Evolutionary conservation across 768 basidiomycete species (phyloP).

Genomic region (Russula sp.): DNA sequence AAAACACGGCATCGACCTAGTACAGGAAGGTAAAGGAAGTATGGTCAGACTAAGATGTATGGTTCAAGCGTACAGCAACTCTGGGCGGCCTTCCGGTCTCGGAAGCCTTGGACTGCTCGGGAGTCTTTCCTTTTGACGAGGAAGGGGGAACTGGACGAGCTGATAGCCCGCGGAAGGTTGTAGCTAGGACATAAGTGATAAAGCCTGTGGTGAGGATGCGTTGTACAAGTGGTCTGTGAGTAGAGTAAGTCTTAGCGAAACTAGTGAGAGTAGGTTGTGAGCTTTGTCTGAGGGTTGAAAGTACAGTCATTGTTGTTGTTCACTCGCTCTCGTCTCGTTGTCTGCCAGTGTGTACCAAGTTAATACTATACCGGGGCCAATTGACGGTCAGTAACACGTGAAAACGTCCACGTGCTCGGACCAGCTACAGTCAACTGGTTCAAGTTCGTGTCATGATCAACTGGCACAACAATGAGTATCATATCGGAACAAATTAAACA

Average conservation of each 20-base stretch:
- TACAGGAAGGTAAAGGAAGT: background rate
- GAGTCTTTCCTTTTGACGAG: constrained; percentile 33
- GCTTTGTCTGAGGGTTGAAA: constrained; percentile 29
- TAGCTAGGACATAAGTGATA: constrained; percentile 60
- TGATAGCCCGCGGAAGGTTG: constrained; percentile 55
- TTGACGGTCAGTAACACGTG: constrained; percentile 1
- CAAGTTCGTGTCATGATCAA: too few relatives aligned
- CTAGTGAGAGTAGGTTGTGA: constrained; percentile 37
- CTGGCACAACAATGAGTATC: constrained; percentile 1
- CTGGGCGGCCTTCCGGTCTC: constrained; percentile 43
- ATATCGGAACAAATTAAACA: constrained; percentile 40
- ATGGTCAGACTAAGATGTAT: background rate
- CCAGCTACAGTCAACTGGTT: background rate
- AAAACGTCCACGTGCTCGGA: background rate
- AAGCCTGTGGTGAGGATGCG: constrained; percentile 62
- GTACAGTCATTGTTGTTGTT: constrained; percentile 27
- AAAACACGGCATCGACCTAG: constrained; percentile 90
- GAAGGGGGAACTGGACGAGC: constrained; percentile 35
- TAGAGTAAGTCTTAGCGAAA: constrained; percentile 48
- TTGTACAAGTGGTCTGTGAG: constrained; percentile 68
- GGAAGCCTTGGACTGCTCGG: constrained; percentile 32
- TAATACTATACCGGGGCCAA: background rate
- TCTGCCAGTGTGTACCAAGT: too few relatives aligned
- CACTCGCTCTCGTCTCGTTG: background rate
- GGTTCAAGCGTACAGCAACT: constrained; percentile 54